phyloP scores from a whole-genome alignment of 768 basidiomycete genomes.

The Cyclocybe aegerita region DNA sequence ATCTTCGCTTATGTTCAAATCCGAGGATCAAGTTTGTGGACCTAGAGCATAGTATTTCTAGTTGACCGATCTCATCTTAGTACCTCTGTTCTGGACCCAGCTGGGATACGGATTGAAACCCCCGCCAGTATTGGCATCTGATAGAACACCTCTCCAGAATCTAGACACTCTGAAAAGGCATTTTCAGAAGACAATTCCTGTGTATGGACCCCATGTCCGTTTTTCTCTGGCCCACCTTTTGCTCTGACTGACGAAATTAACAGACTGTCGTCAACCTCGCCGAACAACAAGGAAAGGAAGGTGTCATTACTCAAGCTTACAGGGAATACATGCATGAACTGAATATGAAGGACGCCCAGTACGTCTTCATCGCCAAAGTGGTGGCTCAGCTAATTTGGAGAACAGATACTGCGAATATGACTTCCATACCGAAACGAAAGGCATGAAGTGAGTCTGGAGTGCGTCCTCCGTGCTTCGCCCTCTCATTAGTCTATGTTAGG shows the following conservation, averaged over 20 bases:
- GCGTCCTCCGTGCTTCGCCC: background rate
- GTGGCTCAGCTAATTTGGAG: constrained; percentile 3
- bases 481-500: constrained; percentile 32
- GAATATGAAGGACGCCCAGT: constrained; percentile 57
- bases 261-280: constrained; percentile 90
- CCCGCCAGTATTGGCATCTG: constrained; percentile 71
- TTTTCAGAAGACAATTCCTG: constrained; percentile 59
- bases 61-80: constrained; percentile 36
- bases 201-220: constrained; percentile 80
- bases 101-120: constrained; percentile 86
- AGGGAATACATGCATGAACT: constrained; percentile 63
- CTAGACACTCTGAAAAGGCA: constrained; percentile 71
- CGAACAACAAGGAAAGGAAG: constrained; percentile 90
- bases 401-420: constrained; percentile 81
- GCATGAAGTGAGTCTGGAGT: constrained; percentile 74
- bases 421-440: constrained; percentile 90
- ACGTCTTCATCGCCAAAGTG: constrained; percentile 17
- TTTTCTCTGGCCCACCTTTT: background rate
- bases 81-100: constrained; percentile 94
- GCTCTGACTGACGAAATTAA: background rate
- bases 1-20: constrained; percentile 89
- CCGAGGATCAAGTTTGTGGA: constrained; percentile 78
- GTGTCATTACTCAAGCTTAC: constrained; percentile 74
- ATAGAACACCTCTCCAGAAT: constrained; percentile 73
- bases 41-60: background rate